Evolutionary conservation across 2,329 filamentous ascomycete genomes (phyloP), one percentile per base, ranked within the genome.

Genomic region (Mariannaea sp.): DNA sequence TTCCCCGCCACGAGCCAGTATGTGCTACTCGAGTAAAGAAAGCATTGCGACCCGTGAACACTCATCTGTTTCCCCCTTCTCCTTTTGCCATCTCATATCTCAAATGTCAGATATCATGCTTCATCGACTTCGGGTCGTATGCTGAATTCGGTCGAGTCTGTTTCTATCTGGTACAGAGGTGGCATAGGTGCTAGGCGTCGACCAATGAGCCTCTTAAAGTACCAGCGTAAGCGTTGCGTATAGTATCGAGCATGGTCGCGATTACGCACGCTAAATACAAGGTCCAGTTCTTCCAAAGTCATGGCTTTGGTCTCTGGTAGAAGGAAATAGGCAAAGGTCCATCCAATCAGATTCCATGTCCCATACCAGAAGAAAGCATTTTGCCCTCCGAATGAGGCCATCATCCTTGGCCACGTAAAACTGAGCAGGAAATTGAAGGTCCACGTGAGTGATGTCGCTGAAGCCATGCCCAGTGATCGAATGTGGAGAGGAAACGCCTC

Each of bases 301-400:
- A 75, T 71, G 44, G 76, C 74, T 68, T 80, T 79, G 12, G 77
- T 80, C 67, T 80, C 77, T 5, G 77, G 78, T 0, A 80, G 72
- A 39, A 79, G 70, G 55, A 79, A 71, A 65, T 79, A 79, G 57
- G 79, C 78, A 59, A 80, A 72, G 43, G 75, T 48, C 60, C 78
- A 73, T 1, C 76, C 77, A 2, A 75, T 54, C 4, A 75, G 46
- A 62, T 80, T 80, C 60, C 79, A 75, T 6, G 70, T 73, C 0
- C 76, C 77, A 55, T 80, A 80, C 59, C 77, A 73, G 12, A 71
- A 73, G 55, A 79, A 71, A 7, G 67, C 68, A 0, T 68, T 68
- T 5, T 62, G 58, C 1, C 61, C 35, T 2, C 61, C 65, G 42
- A 71, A 68, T 2, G 62, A 44, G 7, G 57, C 57, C 39, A 65